Conservation (phyloP, 805 yeast genomes). For the Kodamaea kakaduensis region DNA sequence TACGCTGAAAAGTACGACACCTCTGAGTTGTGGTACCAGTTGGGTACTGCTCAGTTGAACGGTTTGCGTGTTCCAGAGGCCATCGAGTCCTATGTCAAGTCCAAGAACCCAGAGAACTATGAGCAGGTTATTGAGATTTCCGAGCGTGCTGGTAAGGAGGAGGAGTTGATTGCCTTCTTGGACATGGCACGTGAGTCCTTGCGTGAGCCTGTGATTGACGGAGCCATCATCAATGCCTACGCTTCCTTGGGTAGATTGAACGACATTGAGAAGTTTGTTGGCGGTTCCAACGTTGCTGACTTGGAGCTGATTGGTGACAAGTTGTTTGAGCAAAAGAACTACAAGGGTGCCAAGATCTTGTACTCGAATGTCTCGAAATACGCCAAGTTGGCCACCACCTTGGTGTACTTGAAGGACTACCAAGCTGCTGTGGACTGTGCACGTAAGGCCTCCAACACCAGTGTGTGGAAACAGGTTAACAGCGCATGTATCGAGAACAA, state of each 20-base stretch:
- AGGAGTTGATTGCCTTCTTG: conserved; percentile 82
- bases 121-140: conserved; percentile 90
- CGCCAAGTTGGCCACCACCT: conserved; percentile 93
- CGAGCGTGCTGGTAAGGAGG: conserved; percentile 94
- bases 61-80: conserved; percentile 92
- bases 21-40: conserved; percentile 88
- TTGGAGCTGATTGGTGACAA: conserved; percentile 89
- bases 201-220: conserved; percentile 91
- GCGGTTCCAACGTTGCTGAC: conserved; percentile 89
- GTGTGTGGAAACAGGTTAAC: conserved; percentile 97
- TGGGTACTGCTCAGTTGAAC: conserved; percentile 93
- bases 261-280: conserved; percentile 81
- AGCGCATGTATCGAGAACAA: conserved; percentile 92
- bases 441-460: conserved; percentile 89
- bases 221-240: conserved; percentile 82
- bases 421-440: conserved; percentile 99
- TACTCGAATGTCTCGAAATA: conserved; percentile 86
- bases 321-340: conserved; percentile 73
- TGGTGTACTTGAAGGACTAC: conserved; percentile 86
- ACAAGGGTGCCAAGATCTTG: conserved; percentile 88
- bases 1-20: conserved; percentile 87
- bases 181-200: conserved; percentile 87
- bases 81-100: conserved; percentile 84
- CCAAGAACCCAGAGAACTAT: conserved; percentile 86
- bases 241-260: conserved; percentile 71